Conservation (phyloP, 2,329 filamentous ascomycete genomes). For the Tolypocladium tundrense region DNA sequence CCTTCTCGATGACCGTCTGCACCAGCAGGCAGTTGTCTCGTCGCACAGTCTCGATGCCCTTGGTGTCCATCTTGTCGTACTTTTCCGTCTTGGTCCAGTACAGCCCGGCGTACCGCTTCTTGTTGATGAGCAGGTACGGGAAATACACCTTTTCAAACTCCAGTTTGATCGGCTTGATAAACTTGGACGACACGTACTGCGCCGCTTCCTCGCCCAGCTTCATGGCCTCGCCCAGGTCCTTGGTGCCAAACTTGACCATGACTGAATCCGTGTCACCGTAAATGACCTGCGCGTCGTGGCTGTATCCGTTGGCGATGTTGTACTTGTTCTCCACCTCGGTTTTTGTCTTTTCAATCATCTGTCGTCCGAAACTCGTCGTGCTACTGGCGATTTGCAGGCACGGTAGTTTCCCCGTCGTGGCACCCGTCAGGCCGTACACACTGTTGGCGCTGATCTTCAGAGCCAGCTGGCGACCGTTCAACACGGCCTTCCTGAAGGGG, state of each 20-base stretch:
- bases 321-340: conserved; percentile 87
- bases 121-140: conserved; percentile 97
- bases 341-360: conserved; percentile 99
- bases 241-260: conserved; percentile 97
- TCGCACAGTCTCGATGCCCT: conserved; percentile 96
- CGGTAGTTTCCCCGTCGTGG: conserved; percentile 88
- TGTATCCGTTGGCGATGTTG: conserved; percentile 87
- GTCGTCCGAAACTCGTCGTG: conserved; percentile 90
- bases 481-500: conserved; percentile 92
- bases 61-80: conserved; percentile 99
- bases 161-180: conserved; percentile 93
- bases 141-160: conserved; percentile 99
- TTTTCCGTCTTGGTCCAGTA: conserved; percentile 94
- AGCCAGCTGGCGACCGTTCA: conserved; percentile 94
- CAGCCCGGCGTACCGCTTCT: conserved; percentile 96
- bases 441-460: conserved; percentile 96
- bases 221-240: conserved; percentile 82
- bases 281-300: conserved; percentile 90
- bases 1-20: conserved; percentile 95
- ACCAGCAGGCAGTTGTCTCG: conserved; percentile 94
- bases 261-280: conserved; percentile 99
- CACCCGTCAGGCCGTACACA: conserved; percentile 94
- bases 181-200: conserved; percentile 79
- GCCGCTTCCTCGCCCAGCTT: conserved; percentile 90
- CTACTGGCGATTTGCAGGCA: conserved; percentile 93